Evolutionary conservation across 2,329 filamentous ascomycete genomes (phyloP).

Genomic region (Aquanectria penicillioides): DNA sequence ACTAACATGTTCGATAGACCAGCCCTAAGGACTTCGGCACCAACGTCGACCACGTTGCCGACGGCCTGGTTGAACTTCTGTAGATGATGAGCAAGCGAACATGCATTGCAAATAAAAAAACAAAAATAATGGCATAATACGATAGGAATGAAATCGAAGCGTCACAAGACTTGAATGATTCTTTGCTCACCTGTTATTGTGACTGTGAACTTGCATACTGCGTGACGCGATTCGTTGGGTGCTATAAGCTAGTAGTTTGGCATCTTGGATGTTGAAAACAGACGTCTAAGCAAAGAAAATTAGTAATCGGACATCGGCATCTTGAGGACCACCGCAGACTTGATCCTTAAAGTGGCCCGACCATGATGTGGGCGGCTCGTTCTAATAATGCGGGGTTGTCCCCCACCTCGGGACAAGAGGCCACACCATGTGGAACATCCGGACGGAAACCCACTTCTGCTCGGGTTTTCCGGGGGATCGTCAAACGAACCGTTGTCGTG

Average conservation of each 20-base stretch:
- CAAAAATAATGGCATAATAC: conserved; percentile 2
- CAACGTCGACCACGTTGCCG: conserved; percentile 48
- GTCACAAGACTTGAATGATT: no score
- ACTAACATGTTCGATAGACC: conserved; percentile 40
- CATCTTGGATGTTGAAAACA: no score
- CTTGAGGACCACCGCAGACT: no score
- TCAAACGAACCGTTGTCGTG: not conserved
- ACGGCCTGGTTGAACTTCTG: conserved; percentile 49
- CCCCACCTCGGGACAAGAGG: not conserved
- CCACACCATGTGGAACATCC: conserved; percentile 6
- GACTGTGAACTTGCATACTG: not conserved
- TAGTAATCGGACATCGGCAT: no score
- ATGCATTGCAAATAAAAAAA: not conserved
- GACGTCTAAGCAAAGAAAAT: no score
- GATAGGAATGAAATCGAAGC: not conserved
- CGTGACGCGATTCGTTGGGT: no score
- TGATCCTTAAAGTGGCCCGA: no score
- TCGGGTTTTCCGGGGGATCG: conserved; percentile 10
- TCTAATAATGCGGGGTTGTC: conserved; percentile 1
- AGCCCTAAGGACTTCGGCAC: conserved; percentile 47
- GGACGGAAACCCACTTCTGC: not conserved
- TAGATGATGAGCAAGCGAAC: conserved; percentile 28
- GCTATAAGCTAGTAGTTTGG: no score
- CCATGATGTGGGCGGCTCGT: no score
- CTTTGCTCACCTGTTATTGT: no score